A percentile compares a stretch with the other conserved stretches of the same genome.
Evolutionary conservation across 495 filamentous ascomycete genomes (phyloP).

Genomic region (Glarea lozoyensis): DNA sequence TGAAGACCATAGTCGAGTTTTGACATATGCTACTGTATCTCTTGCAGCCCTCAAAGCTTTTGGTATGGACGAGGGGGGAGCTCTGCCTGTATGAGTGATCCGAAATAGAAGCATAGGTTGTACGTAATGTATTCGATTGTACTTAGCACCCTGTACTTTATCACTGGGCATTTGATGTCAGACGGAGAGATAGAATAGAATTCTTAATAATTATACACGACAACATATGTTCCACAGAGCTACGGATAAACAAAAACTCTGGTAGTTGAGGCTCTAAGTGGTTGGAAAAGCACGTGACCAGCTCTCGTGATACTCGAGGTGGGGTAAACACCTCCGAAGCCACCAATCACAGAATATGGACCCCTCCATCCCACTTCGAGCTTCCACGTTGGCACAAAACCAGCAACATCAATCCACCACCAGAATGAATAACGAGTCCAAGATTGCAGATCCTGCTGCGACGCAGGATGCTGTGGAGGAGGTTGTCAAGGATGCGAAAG

Average conservation of each 20-base stretch:
- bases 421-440: constrained; percentile 38
- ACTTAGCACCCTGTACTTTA: too few relatives aligned
- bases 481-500: constrained; percentile 17
- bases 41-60: constrained; percentile 60
- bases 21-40: constrained; percentile 43
- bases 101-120: too few relatives aligned
- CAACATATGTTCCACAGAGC: too few relatives aligned
- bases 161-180: too few relatives aligned
- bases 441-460: constrained; percentile 28
- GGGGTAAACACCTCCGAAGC: neutral
- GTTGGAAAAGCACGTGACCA: neutral
- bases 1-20: constrained; percentile 49
- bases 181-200: too few relatives aligned
- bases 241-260: too few relatives aligned
- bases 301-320: too few relatives aligned
- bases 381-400: neutral
- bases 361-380: constrained; percentile 8
- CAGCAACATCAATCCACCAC: neutral
- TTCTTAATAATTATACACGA: too few relatives aligned
- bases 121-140: too few relatives aligned
- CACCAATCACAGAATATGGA: neutral
- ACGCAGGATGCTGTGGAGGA: constrained; percentile 18
- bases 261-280: too few relatives aligned
- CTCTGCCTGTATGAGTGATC: constrained; percentile 4
- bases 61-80: constrained; percentile 20